Evolutionary conservation across 768 basidiomycete species (phyloP).

Genomic region (Pleurotus tuber-regium): DNA sequence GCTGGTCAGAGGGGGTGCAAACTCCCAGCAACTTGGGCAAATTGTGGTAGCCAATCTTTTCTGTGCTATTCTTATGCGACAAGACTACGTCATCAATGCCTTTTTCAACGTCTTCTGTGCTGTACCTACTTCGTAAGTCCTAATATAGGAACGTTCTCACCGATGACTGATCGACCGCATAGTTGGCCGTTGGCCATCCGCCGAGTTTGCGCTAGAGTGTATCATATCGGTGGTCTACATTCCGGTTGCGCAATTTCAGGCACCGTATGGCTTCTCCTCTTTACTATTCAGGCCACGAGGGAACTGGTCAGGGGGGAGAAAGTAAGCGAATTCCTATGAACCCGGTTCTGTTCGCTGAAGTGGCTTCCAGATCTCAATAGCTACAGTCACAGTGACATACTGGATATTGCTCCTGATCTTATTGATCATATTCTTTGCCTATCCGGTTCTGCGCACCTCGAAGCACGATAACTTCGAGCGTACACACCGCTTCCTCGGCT

Average conservation of each 20-base stretch:
- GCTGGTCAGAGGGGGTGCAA: conserved; percentile 28
- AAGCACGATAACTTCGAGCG: conserved; percentile 53
- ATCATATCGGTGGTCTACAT: conserved; percentile 60
- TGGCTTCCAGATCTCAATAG: conserved; percentile 34
- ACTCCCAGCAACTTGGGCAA: conserved; percentile 34
- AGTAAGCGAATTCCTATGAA: conserved; percentile 22
- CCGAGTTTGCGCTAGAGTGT: conserved; percentile 51
- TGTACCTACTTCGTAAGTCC: conserved; percentile 46
- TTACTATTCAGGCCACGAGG: conserved; percentile 49
- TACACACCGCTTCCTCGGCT: conserved; percentile 56
- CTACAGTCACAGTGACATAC: conserved; percentile 52
- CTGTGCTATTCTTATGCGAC: conserved; percentile 45
- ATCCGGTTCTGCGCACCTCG: conserved; percentile 44
- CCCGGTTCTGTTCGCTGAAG: conserved; percentile 11
- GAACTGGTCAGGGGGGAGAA: conserved; percentile 37
- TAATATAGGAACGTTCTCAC: not conserved
- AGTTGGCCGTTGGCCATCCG: conserved; percentile 58
- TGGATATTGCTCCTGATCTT: conserved; percentile 45
- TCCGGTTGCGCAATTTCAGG: conserved; percentile 57
- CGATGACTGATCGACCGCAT: conserved; percentile 10
- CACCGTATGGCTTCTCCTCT: conserved; percentile 49
- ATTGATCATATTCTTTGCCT: conserved; percentile 49
- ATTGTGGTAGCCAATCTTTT: conserved; percentile 48
- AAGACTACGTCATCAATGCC: conserved; percentile 58
- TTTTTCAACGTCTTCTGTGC: conserved; percentile 53